These are phyloP conservation scores for Purpureocillium lavendulum DNA, from an alignment of 2,329 filamentous ascomycete genomes.

Conservation along the genomic window DNA sequence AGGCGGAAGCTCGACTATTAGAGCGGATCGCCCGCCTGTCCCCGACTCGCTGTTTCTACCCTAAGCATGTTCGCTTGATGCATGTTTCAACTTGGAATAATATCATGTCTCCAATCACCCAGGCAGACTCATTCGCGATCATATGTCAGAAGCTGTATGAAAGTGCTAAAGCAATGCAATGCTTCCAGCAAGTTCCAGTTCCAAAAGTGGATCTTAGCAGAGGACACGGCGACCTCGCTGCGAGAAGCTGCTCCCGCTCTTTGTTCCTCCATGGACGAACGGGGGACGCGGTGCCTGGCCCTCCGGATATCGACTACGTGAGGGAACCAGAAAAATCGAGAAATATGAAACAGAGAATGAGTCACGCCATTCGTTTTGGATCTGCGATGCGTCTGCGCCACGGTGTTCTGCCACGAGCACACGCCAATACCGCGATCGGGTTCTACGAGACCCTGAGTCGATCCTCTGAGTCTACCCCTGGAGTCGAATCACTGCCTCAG, in stretches of 20 bases:
- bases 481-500: background rate
- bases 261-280: background rate
- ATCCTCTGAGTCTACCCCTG: background rate
- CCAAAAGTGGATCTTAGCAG: background rate
- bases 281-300: background rate
- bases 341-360: background rate
- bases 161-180: background rate
- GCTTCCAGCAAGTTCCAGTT: background rate
- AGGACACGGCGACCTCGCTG: background rate
- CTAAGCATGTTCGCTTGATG: background rate
- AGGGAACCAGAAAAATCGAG: background rate
- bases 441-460: background rate
- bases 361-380: background rate
- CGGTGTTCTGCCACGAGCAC: background rate
- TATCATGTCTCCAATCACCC: background rate
- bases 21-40: background rate
- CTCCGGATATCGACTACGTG: background rate
- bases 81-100: background rate
- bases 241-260: background rate
- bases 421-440: conserved; percentile 11
- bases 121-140: background rate
- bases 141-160: background rate
- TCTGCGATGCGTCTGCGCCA: background rate
- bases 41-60: background rate
- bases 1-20: background rate